Base-by-base conservation (phyloP, 371 early-diverging fungal genomes). In the Lichtheimia ornata region DNA sequence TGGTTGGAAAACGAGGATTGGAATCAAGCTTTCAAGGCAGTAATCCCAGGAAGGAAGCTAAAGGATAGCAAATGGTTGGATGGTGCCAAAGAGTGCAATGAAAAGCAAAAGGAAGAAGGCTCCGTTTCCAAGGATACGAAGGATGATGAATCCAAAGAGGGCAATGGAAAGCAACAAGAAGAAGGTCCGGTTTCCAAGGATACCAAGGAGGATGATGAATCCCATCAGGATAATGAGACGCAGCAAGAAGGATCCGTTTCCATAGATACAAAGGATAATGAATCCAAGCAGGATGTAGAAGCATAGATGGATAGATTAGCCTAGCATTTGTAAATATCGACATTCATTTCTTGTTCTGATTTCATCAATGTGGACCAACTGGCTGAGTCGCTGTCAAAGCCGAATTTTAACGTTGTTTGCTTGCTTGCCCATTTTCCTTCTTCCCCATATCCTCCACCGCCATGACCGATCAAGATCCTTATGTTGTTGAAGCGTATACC, bases 41-140 rank as follows among this genome's bases (percentile, higher is more conserved):
- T 92, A 11, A 92, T 97, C 30, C 98, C 98, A 15, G 82, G 84
- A 59, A 86, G 98, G 43, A 97, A 94, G 68, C 64, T 89, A 45
- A 78, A 86, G 45, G 79, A 82, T 18, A 76, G 77, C 56, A 74
- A 71, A 20, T 52, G 72, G 47, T 44, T 74, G 15, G 72, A 72
- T n/a, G 65, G 54, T 4, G 24, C 18, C 22, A 54, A 66, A 24
- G 62, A 58, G 22, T 60, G 65, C 4, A 62, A 64, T 27, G 64
- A 59, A 7, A n/a, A 50, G 11, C 55, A 51, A 24, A 58, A 67
- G 40, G 65, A 65, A 22, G 60, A 64, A 41, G 64, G 53, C 1
- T 20, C 43, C 1, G 53, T 40, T 24, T 58, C 58, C 24, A 61
- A 74, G 41, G 63, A 60, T 2, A 55, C 71, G 5, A 44, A 63